A percentile compares a stretch with the other conserved stretches of the same genome.
phyloP scores from a whole-genome alignment of 768 basidiomycete species.

The Exidia glandulosa region DNA sequence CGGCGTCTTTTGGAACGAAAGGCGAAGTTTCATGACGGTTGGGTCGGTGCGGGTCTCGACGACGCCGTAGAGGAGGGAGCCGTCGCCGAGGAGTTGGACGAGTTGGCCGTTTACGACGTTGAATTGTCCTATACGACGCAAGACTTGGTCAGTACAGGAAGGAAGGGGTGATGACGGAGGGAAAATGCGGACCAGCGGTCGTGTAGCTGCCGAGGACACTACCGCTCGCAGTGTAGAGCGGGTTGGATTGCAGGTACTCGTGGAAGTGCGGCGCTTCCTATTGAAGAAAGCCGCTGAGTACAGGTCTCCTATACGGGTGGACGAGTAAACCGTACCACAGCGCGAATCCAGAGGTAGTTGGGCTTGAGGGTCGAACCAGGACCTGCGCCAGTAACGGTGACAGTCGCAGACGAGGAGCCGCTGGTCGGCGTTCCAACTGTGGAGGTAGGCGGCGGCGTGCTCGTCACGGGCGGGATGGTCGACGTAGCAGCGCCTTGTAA shows the following conservation, averaged over 20 bases:
- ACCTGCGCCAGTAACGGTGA: constrained; percentile 12
- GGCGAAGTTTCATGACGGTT: constrained; percentile 34
- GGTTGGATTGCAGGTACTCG: constrained; percentile 41
- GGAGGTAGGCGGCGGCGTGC: neutral
- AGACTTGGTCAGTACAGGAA: constrained; percentile 13
- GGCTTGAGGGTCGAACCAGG: constrained; percentile 32
- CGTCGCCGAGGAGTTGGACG: constrained; percentile 33
- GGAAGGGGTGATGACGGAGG: neutral
- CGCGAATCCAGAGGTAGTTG: constrained; percentile 45
- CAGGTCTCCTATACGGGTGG: neutral
- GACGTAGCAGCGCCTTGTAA: constrained; percentile 1
- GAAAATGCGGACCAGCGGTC: neutral
- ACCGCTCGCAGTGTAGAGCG: constrained; percentile 25
- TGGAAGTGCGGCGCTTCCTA: constrained; percentile 51
- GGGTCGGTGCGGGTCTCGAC: constrained; percentile 38
- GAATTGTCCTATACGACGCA: constrained; percentile 36
- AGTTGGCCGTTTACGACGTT: constrained; percentile 45
- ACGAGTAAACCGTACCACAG: constrained; percentile 29
- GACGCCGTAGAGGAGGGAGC: constrained; percentile 35
- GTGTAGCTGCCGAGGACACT: constrained; percentile 43
- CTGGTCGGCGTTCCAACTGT: constrained; percentile 10
- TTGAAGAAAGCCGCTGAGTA: neutral
- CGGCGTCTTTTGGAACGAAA: constrained; percentile 38
- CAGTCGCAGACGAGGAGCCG: constrained; percentile 6
- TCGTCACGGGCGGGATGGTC: neutral